A percentile compares a stretch with the other conserved stretches of the same genome.
Evolutionary conservation across 2,329 filamentous ascomycete genomes (phyloP).

Genomic region (Xylariaceae sp.): DNA sequence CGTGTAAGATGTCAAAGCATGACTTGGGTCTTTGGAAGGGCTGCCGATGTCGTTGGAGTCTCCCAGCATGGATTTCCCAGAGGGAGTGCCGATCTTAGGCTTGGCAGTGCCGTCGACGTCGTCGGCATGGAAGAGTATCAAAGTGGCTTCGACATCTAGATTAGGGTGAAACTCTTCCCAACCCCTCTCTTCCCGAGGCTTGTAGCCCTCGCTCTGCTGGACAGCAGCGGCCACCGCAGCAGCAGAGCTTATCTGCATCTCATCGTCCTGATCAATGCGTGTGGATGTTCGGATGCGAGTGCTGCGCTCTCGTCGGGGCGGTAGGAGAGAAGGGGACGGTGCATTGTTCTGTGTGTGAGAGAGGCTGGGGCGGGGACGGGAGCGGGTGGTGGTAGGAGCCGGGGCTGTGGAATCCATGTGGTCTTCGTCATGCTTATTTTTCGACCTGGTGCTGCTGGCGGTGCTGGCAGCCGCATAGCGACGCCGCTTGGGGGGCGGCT

Average conservation of each 20-base stretch:
- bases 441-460: slow-evolving; percentile 78
- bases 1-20: slow-evolving; percentile 38
- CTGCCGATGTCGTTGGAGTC: slow-evolving; percentile 43
- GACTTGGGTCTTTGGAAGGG: slow-evolving; percentile 44
- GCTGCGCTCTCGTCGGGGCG: slow-evolving; percentile 54
- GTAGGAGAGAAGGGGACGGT: slow-evolving; percentile 43
- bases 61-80: slow-evolving; percentile 30
- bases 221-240: slow-evolving; percentile 84
- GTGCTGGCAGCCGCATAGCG: slow-evolving; percentile 83
- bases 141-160: slow-evolving; percentile 78
- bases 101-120: slow-evolving; percentile 74
- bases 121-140: slow-evolving; percentile 75
- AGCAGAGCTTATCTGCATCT: slow-evolving; percentile 77
- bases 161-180: slow-evolving; percentile 99
- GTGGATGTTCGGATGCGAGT: slow-evolving; percentile 53
- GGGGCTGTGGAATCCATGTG: slow-evolving; percentile 41
- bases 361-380: slow-evolving; percentile 49
- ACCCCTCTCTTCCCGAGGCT: slow-evolving; percentile 90
- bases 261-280: slow-evolving; percentile 47
- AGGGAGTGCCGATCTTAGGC: slow-evolving; percentile 37
- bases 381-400: slow-evolving; percentile 46
- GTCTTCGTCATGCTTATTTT: slow-evolving; percentile 67
- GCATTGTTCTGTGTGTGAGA: slow-evolving; percentile 43
- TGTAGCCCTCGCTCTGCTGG: slow-evolving; percentile 92
- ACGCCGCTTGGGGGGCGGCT: slow-evolving; percentile 66